Conservation (phyloP, 2,329 filamentous ascomycete genomes). For the Penicillium sclerotiorum region DNA sequence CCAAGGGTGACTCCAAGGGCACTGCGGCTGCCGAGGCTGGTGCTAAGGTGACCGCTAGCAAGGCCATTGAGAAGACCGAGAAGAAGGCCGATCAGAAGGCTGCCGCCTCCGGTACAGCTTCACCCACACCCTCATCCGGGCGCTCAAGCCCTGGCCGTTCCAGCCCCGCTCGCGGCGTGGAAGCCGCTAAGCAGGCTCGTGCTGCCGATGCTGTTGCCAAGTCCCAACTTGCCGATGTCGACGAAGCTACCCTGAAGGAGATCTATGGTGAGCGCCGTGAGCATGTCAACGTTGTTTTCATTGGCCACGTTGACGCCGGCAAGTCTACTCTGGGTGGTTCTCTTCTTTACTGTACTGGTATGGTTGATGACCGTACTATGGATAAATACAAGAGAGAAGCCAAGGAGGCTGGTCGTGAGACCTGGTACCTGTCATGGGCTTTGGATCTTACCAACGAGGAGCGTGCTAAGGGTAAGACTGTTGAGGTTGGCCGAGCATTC, state of each 20-base stretch:
- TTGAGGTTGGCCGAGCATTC: conserved; percentile 92
- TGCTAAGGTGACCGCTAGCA: conserved; percentile 80
- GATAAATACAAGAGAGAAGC: conserved; percentile 98
- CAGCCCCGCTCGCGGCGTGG: conserved; percentile 65
- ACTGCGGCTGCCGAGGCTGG: conserved; percentile 64
- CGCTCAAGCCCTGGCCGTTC: conserved; percentile 74
- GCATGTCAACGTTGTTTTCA: conserved; percentile 93
- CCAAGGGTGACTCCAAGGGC: conserved; percentile 47
- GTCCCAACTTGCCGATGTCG: conserved; percentile 76
- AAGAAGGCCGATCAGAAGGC: conserved; percentile 59
- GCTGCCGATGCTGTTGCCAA: conserved; percentile 83
- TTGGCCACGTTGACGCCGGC: conserved; percentile 96
- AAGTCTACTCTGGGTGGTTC: conserved; percentile 95
- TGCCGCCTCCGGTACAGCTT: conserved; percentile 69
- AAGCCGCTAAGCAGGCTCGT: conserved; percentile 61
- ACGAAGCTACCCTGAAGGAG: conserved; percentile 85
- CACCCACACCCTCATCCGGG: conserved; percentile 77
- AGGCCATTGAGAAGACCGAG: conserved; percentile 90
- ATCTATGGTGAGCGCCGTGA: conserved; percentile 83
- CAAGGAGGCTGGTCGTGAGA: conserved; percentile 93
- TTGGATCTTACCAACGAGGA: conserved; percentile 97
- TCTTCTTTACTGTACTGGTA: conserved; percentile 90
- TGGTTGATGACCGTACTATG: conserved; percentile 99
- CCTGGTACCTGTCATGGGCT: conserved; percentile 99
- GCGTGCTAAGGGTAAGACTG: conserved; percentile 93